Evolutionary conservation across 2,329 filamentous ascomycete genomes (phyloP).

Genomic region (Penicillium verrucosum): DNA sequence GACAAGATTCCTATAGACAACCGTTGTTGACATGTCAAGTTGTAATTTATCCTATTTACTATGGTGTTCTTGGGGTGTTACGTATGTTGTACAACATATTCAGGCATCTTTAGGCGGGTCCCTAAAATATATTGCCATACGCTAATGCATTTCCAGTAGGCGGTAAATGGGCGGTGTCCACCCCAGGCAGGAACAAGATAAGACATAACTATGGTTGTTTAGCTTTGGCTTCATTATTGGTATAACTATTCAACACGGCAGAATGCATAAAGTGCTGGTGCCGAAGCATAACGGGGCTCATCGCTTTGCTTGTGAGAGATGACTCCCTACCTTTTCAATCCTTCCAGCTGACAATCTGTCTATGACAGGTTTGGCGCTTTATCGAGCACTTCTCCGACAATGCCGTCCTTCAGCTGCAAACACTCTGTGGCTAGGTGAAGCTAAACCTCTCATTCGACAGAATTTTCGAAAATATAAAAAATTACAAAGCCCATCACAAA

Average conservation of each 20-base stretch:
- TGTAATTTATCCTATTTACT: no score
- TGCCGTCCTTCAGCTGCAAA: constrained; percentile 31
- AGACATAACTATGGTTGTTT: not conserved
- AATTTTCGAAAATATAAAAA: constrained; percentile 40
- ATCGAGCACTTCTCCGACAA: constrained; percentile 46
- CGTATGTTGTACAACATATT: no score
- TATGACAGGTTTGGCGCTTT: constrained; percentile 42
- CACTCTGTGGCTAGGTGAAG: constrained; percentile 22
- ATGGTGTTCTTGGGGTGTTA: no score
- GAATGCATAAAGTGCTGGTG: constrained; percentile 39
- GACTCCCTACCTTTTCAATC: not conserved
- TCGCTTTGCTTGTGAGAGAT: constrained; percentile 44
- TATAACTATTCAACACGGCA: not conserved
- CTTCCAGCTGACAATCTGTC: not conserved
- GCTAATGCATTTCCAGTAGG: not conserved
- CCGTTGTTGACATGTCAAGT: no score
- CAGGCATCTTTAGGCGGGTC: no score
- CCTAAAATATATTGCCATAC: not conserved
- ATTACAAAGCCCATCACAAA: constrained; percentile 40
- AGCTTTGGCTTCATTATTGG: not conserved
- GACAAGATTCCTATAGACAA: no score
- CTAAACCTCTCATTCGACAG: constrained; percentile 32
- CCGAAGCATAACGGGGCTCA: constrained; percentile 39
- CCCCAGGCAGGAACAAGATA: not conserved
- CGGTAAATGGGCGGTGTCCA: not conserved